Percentiles rank a stretch among this genome's conserved stretches.
Evolutionary conservation across 225 moss, liverwort and hornwort genomes (phyloP).

Genomic region (Polytrichum commune): DNA sequence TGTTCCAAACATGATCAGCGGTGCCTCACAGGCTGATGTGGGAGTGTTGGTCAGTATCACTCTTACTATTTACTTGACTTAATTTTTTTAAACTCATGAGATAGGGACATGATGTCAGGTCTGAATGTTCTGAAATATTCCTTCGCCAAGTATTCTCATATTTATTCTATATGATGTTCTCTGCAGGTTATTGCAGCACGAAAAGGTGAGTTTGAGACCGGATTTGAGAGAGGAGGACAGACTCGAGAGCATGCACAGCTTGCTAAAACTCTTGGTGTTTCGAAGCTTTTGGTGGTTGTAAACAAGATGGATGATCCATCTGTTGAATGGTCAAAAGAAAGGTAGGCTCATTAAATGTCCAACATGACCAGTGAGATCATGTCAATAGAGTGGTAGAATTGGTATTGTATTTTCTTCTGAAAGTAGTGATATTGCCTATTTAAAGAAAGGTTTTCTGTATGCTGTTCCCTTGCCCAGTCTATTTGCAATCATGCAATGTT

Average conservation of each 20-base stretch:
- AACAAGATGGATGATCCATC: conserved; percentile 99
- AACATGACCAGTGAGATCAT: not conserved
- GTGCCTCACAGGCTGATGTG: conserved; percentile 97
- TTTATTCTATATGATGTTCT: no score
- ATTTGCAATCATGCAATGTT: no score
- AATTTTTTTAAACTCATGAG: no score
- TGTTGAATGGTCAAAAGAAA: conserved; percentile 82
- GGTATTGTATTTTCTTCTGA: no score
- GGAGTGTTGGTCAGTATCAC: conserved; percentile 77
- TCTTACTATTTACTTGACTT: not conserved
- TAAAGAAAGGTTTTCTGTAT: no score
- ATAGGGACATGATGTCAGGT: no score
- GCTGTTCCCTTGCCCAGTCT: no score
- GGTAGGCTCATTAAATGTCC: conserved; percentile 23
- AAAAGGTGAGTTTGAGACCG: conserved; percentile 98
- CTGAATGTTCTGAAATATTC: no score
- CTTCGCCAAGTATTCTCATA: no score
- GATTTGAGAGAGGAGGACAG: conserved; percentile 98
- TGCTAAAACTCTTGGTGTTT: conserved; percentile 93
- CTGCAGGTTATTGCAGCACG: conserved; percentile 86
- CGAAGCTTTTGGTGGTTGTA: conserved; percentile 90
- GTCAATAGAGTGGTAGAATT: no score
- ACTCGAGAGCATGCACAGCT: conserved; percentile 99
- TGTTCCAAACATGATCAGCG: conserved; percentile 99
- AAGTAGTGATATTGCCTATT: no score